Evolutionary conservation across 148 eudicot genomes (phyloP).

Genomic region (Rhododendron henanense): DNA sequence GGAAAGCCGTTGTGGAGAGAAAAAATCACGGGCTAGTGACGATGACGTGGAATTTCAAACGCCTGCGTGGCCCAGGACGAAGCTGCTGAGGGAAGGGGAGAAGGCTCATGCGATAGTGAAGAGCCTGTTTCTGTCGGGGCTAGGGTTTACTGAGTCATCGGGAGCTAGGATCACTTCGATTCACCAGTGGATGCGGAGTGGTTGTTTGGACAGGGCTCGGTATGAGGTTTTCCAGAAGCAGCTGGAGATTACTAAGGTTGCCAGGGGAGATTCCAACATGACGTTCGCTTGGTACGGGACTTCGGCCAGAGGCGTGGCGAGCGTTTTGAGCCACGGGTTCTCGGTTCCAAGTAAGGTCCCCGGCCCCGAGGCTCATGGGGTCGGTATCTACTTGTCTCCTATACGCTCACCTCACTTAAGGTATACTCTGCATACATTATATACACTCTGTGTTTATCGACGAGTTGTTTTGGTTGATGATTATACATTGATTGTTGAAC

Average conservation of each 20-base stretch:
- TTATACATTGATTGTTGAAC: conserved; percentile 5
- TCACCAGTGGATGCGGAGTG: conserved; percentile 30
- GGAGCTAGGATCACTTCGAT: conserved; percentile 42
- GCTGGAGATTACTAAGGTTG: conserved; percentile 30
- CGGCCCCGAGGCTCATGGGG: conserved; percentile 34
- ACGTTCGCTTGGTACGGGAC: conserved; percentile 56
- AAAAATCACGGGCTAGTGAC: conserved; percentile 12
- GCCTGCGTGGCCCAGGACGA: conserved; percentile 42
- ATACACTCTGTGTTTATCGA: neutral
- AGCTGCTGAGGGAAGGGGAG: conserved; percentile 30
- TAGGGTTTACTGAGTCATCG: conserved; percentile 20
- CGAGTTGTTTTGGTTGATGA: neutral
- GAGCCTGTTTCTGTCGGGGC: conserved; percentile 31
- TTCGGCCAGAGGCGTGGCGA: conserved; percentile 30
- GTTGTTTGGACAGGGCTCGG: conserved; percentile 36
- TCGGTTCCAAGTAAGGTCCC: conserved; percentile 21
- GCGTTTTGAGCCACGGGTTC: conserved; percentile 46
- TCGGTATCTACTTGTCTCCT: conserved; percentile 57
- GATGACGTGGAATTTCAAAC: conserved; percentile 8
- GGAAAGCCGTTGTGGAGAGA: conserved; percentile 17
- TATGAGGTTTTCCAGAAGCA: conserved; percentile 38
- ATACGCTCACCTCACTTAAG: conserved; percentile 32
- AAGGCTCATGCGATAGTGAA: conserved; percentile 18
- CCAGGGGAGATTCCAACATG: conserved; percentile 39
- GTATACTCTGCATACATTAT: conserved; percentile 16